Evolutionary conservation across 75 land plant genomes (phyloP), one percentile per base, ranked within the genome.

Genomic region (Picea glauca): DNA sequence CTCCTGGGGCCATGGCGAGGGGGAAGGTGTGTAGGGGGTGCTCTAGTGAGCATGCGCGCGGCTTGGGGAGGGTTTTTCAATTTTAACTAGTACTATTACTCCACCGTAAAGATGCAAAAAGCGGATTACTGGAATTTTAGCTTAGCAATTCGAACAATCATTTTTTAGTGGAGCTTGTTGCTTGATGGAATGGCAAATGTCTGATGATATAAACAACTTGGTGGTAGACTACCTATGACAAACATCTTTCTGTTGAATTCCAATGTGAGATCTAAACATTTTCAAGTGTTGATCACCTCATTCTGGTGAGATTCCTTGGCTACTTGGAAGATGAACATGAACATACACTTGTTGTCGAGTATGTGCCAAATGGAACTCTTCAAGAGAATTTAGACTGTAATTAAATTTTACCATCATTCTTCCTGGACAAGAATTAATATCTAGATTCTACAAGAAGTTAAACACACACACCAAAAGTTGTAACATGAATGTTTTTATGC

Each of bases 351-450:
- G 90, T 97, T 75, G 89, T 87, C 8, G 99, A 97, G 84, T 93
- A 91, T 87, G 99, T 97, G 30, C 88, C 99, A 13, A 97, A 93
- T 85, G 99, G 99, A 68, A 97, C 89, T 33, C 91, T 96, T 43
- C 80, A 93, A 70, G 93, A 97, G 76, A 95, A 97, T 85, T 89
- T 97, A 58, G 98, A 95, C 78, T 75, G 98, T 93, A 80, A 88
- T 85, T 79, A 35, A 3, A 35, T 35, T 35, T 35, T 35, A 35
- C 38, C 3, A 35, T 75, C 38, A 17, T 38, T 38, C 33, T 38
- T 35, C 18, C 43, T 33, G 9, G 9, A 18, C 20, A 38, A 11
- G 5, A 3, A 38, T 68, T 68, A n/a, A 68, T 68, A 20, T 38
- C 72, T 35, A 35, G 38, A 35, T 35, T 35, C 43, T 38, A 20